A percentile compares a stretch with the other conserved stretches of the same genome.
These are phyloP conservation scores for Lachnellula willkommii DNA, from an alignment of 2,329 filamentous ascomycete genomes.

Conservation along the genomic window DNA sequence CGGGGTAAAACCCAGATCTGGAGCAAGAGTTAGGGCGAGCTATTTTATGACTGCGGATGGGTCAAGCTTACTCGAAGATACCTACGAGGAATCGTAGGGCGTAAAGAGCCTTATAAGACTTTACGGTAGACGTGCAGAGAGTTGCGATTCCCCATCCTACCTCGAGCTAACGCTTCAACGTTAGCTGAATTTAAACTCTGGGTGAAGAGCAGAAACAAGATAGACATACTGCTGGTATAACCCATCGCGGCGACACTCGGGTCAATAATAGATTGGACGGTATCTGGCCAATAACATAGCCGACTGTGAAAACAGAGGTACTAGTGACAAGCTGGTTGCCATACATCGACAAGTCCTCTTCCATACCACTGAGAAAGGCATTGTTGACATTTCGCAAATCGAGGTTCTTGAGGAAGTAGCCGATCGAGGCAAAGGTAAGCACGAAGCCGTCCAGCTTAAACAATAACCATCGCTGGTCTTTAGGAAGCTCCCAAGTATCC, in stretches of 20 bases:
- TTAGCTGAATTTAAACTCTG: background rate
- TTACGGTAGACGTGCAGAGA: constrained; percentile 25
- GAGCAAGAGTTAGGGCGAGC: background rate
- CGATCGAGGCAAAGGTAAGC: constrained; percentile 28
- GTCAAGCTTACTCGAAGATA: constrained; percentile 22
- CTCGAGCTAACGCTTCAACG: constrained; percentile 21
- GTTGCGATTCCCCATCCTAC: constrained; percentile 21
- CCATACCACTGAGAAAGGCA: constrained; percentile 36
- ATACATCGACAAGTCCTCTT: constrained; percentile 44
- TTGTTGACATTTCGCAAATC: constrained; percentile 31
- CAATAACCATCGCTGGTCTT: constrained; percentile 31
- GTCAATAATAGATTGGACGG: constrained; percentile 48
- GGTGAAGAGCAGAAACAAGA: background rate
- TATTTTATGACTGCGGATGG: constrained; percentile 3
- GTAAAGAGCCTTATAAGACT: constrained; percentile 32
- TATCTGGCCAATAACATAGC: constrained; percentile 47
- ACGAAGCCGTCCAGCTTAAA: constrained; percentile 35
- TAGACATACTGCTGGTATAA: constrained; percentile 22
- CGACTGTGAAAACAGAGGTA: constrained; percentile 46
- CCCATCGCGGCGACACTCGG: constrained; percentile 34
- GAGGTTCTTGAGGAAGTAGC: constrained; percentile 40
- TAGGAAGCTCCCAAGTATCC: constrained; percentile 33
- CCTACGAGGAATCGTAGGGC: constrained; percentile 34
- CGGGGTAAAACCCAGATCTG: constrained; percentile 40
- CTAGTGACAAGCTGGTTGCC: constrained; percentile 47